Conservation (phyloP, 192 early-diverging fungal species). For the Coemansia sp. region DNA sequence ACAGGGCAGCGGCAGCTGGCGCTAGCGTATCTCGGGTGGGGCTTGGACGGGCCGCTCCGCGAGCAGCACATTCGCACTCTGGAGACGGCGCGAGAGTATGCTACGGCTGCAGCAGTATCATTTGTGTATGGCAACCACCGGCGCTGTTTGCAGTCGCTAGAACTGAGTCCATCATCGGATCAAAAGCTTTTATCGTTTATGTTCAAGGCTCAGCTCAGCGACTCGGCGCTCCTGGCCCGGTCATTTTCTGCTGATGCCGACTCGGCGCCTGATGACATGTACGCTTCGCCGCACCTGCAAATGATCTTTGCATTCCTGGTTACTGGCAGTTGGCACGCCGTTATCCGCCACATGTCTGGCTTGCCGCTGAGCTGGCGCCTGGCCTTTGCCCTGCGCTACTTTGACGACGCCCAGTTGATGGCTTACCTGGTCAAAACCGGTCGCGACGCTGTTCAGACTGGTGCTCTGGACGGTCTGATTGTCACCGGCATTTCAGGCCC, state of each 20-base stretch:
- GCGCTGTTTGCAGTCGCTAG: conserved; percentile 68
- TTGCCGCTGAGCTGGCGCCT: conserved; percentile 78
- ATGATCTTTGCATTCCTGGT: conserved; percentile 89
- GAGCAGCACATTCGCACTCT: conserved; percentile 56
- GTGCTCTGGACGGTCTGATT: conserved; percentile 80
- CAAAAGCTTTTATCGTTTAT: conserved; percentile 82
- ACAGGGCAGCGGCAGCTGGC: conserved; percentile 54
- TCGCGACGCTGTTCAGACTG: conserved; percentile 58
- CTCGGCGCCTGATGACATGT: conserved; percentile 39
- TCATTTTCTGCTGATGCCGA: conserved; percentile 14
- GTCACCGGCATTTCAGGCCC: conserved; percentile 75
- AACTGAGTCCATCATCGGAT: conserved; percentile 33
- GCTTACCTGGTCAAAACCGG: conserved; percentile 60
- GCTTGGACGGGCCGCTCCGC: conserved; percentile 47
- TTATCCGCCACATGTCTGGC: conserved; percentile 68
- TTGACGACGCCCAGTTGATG: conserved; percentile 76
- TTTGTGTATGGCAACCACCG: conserved; percentile 81
- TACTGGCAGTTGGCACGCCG: conserved; percentile 77
- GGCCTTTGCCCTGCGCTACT: conserved; percentile 81
- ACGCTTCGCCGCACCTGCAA: conserved; percentile 69
- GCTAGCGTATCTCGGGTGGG: conserved; percentile 61
- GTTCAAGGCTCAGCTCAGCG: conserved; percentile 42
- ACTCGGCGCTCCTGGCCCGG: conserved; percentile 62
- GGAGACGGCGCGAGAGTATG: conserved; percentile 69
- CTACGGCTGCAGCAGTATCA: conserved; percentile 85